phyloP scores from a whole-genome alignment of 2,329 filamentous ascomycete genomes.

The Exserohilum turcica region DNA sequence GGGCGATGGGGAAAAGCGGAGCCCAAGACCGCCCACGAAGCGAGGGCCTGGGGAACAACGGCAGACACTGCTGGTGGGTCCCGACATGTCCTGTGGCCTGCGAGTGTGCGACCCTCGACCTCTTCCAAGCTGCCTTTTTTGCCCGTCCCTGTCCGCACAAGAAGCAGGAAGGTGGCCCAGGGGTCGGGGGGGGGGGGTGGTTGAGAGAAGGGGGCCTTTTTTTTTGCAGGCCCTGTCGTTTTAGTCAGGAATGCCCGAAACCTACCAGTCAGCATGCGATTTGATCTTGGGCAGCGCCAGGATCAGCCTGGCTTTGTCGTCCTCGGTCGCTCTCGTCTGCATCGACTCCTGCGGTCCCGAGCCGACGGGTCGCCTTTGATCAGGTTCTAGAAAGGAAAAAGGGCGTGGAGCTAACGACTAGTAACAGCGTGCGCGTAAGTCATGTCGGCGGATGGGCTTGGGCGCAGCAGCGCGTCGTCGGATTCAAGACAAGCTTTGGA shows the following conservation, averaged over 20 bases:
- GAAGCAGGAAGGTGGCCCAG: background rate
- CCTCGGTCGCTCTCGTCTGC: background rate
- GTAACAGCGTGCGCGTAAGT: no score
- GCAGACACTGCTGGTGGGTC: slow-evolving; percentile 12
- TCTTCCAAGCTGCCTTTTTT: background rate
- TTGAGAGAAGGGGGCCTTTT: background rate
- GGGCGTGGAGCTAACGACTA: background rate
- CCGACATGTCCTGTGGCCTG: background rate
- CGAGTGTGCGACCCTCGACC: background rate
- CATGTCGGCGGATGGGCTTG: background rate
- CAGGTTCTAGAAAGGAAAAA: background rate
- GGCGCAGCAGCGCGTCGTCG: background rate
- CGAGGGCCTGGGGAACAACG: slow-evolving; percentile 6
- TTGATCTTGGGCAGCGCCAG: background rate
- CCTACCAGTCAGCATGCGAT: background rate
- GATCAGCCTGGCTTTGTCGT: background rate
- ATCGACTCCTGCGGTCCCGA: background rate
- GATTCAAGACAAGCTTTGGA: background rate
- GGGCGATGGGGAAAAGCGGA: slow-evolving; percentile 9
- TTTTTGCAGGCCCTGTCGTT: background rate
- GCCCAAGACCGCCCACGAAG: slow-evolving; percentile 7
- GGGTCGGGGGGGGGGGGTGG: background rate
- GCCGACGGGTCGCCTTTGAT: background rate
- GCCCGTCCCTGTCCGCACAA: background rate
- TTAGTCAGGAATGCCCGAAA: background rate